Base-by-base conservation (phyloP, 1,284 basidiomycete genomes). In the Apiotrichum brassicae region DNA sequence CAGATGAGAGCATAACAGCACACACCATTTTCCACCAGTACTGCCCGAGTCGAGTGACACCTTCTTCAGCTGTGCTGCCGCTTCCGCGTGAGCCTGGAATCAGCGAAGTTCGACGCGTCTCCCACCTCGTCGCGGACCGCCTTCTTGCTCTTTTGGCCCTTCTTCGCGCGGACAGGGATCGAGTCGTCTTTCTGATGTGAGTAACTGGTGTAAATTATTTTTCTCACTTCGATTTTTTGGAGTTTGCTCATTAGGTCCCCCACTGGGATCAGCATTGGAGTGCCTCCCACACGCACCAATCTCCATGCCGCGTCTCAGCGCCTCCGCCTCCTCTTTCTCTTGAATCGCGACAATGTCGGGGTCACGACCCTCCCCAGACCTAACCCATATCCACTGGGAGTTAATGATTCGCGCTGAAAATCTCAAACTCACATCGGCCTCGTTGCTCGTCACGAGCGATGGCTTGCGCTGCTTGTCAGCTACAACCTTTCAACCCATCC, bases 1-100 rank as follows among this genome's bases (percentile, higher is more conserved):
- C 33, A 47, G 45, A 16, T 13, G n/a, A 4, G n/a, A 30, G 28
- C 28, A 30, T 30, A 30, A 34, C 14, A 18, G 34, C 11, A 50
- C 65, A 30, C 38, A 62, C 65, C 66, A 68, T 49, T 70, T 68
- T 6, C 66, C 66, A 13, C 12, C 11, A 6, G 59, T 62, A 46
- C 49, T 64, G 3, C 51, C 43, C 3, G 46, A 49, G 16, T 54
- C 46, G 7, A 48, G 20, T 0, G 60, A 58, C 7, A 66, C 35
- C 23, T 46, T 48, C 49, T 63, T 64, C 24, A 70, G 43, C 9
- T 48, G 35, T 12, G 45, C 42, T 1, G 43, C 54, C 1, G 58
- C 54, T 2, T 49, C 48, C 0, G 54, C 57, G 22, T 54, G 48
- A 6, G 57, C 59, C 55, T 60, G 24, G 1, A 16, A 14, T 30